These are phyloP conservation scores for Pichia insulana DNA, from an alignment of 805 yeast genomes.

Conservation along the genomic window DNA sequence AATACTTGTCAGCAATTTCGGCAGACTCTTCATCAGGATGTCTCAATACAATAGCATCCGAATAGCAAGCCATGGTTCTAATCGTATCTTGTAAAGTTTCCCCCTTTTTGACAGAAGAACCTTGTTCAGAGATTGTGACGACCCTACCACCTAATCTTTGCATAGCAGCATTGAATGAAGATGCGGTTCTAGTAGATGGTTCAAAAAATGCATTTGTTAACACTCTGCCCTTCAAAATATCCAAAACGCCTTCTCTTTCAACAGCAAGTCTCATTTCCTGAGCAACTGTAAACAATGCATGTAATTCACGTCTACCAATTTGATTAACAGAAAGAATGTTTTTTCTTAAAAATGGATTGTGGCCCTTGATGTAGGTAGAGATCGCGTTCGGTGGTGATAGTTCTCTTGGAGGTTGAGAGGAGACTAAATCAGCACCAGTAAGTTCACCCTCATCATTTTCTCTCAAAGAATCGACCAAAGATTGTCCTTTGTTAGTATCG, in stretches of 20 bases:
- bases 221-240: slow-evolving; percentile 81
- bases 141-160: slow-evolving; percentile 98
- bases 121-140: slow-evolving; percentile 71
- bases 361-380: slow-evolving; percentile 62
- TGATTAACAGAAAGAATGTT: slow-evolving; percentile 84
- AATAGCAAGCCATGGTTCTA: slow-evolving; percentile 87
- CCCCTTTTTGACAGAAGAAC: slow-evolving; percentile 96
- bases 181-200: slow-evolving; percentile 94
- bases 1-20: slow-evolving; percentile 88
- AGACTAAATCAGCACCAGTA: slow-evolving; percentile 61
- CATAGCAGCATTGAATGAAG: slow-evolving; percentile 99
- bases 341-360: slow-evolving; percentile 86
- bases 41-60: slow-evolving; percentile 95
- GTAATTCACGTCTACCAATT: slow-evolving; percentile 81
- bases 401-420: slow-evolving; percentile 64
- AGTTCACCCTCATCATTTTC: slow-evolving; percentile 31
- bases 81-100: slow-evolving; percentile 96
- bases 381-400: slow-evolving; percentile 74
- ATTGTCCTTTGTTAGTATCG: slow-evolving; percentile 31
- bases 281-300: slow-evolving; percentile 89
- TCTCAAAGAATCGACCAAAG: slow-evolving; percentile 23
- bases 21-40: slow-evolving; percentile 93
- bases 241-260: slow-evolving; percentile 92
- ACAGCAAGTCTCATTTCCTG: slow-evolving; percentile 97
- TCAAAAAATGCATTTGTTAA: slow-evolving; percentile 95